A percentile compares a stretch with the other conserved stretches of the same genome.
Conservation (phyloP, 139 green algal genomes). For the Prasinococcaceae sp. region DNA sequence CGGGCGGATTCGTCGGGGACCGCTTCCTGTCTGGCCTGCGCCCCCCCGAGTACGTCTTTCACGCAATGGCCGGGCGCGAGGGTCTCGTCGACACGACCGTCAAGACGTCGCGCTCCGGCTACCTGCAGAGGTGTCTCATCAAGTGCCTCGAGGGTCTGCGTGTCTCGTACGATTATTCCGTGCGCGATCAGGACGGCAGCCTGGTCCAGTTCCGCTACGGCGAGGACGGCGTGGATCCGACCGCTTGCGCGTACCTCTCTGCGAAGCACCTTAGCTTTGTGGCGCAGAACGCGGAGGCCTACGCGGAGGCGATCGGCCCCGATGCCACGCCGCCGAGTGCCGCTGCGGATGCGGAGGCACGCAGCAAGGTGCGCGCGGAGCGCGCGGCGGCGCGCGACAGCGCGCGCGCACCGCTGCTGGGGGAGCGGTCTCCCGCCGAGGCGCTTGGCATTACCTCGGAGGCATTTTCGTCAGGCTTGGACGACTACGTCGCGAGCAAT, state of each 20-base stretch:
- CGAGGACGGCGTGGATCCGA: constrained; percentile 81
- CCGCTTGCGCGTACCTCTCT: constrained; percentile 26
- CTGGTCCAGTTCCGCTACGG: constrained; percentile 86
- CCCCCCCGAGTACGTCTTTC: constrained; percentile 97
- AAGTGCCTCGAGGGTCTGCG: constrained; percentile 89
- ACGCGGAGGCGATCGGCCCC: constrained; percentile 20
- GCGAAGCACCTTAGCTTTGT: constrained; percentile 72
- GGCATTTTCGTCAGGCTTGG: constrained; percentile 49
- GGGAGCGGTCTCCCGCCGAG: background rate
- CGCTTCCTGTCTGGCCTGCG: constrained; percentile 71
- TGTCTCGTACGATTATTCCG: constrained; percentile 53
- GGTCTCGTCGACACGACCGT: constrained; percentile 93
- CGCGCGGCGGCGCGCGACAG: background rate
- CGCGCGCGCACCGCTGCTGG: background rate
- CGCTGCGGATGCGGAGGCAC: background rate
- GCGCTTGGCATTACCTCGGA: constrained; percentile 54
- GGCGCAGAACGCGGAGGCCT: constrained; percentile 43
- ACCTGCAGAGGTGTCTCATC: constrained; percentile 72
- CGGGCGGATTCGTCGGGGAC: constrained; percentile 70
- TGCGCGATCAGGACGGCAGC: constrained; percentile 67
- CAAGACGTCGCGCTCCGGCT: constrained; percentile 87
- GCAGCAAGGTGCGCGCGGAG: background rate
- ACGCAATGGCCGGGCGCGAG: constrained; percentile 97
- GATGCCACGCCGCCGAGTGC: background rate
- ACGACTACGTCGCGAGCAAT: constrained; percentile 18